Evolutionary conservation across 768 basidiomycete species (phyloP), one percentile per base, ranked within the genome.

Genomic region (Boletales sp.): DNA sequence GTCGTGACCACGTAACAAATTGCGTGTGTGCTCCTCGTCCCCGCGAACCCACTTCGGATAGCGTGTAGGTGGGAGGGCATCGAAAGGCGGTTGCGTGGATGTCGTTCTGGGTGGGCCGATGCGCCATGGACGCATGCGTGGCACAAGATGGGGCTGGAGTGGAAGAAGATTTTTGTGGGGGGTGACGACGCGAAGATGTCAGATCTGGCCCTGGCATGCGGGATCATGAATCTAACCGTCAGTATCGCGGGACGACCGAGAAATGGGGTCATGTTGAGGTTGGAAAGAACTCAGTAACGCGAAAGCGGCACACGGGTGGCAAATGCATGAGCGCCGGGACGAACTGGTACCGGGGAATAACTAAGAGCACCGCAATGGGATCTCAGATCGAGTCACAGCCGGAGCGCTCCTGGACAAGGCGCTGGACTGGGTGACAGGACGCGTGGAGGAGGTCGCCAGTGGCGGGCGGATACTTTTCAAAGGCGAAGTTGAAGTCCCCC

Each of bases 1-100:
- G 71, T 70, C 9, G 65, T 67, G 11, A 61, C 67, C 40, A 55
- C 60, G 11, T 69, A 73, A 53, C 70, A 79, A 34, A 75, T 83
- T 28, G 72, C 69, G 8, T 61, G 67, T 46, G 77, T 74, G 31
- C 56, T 82, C 17, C 67, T 68, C 14, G 54, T 55, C 0, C 58
- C 58, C 21, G 36, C 42, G 14, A 69, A 58, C 35, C 59, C 57
- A 0, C 43, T 67, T 17, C 66, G 56, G 0, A 21, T 57, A 9
- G 65, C 67, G 0, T 67, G 65, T 15, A 55, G 55, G 14, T 41
- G 33, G 35, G 66, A 67, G 17, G 63, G 59, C 8, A 36, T 69
- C 11, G 55, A 67, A 40, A 52, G 41, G 38, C 51, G 11, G 61
- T 53, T 0, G 61, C 50, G 0, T 39, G 34, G 40, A 8, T 65